Evolutionary conservation across 2,329 filamentous ascomycete genomes (phyloP).

Genomic region (Diaporthe citrichinensis): DNA sequence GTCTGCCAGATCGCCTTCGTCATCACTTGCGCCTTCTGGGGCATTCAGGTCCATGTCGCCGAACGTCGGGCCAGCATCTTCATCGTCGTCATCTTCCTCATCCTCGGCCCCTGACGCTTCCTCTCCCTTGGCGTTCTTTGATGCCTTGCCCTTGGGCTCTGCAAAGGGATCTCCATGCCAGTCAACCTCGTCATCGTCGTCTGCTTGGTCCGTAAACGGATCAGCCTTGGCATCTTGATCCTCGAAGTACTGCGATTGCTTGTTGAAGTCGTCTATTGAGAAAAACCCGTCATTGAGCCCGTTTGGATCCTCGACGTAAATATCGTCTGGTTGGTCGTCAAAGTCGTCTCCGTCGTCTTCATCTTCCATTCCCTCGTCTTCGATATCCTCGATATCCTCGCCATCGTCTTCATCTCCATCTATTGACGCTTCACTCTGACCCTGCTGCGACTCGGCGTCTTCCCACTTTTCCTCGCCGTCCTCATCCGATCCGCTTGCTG

Average conservation of each 20-base stretch:
- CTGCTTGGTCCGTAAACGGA: constrained; percentile 79
- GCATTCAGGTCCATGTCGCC: constrained; percentile 82
- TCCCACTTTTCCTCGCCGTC: constrained; percentile 55
- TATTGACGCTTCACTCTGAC: constrained; percentile 47
- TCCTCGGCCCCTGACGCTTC: constrained; percentile 48
- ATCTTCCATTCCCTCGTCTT: constrained; percentile 46
- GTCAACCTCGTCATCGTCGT: constrained; percentile 89
- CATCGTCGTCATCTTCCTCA: constrained; percentile 68
- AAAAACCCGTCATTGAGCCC: constrained; percentile 98
- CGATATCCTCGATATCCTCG: constrained; percentile 50
- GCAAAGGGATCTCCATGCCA: constrained; percentile 85
- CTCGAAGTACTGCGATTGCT: constrained; percentile 90
- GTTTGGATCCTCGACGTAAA: constrained; percentile 79
- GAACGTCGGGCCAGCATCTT: constrained; percentile 87
- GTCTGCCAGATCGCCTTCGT: constrained; percentile 68
- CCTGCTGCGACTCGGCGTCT: constrained; percentile 48
- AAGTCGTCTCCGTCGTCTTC: constrained; percentile 59
- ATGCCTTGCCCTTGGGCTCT: constrained; percentile 45
- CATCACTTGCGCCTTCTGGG: constrained; percentile 76
- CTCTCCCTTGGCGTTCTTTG: constrained; percentile 44
- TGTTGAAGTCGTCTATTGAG: constrained; percentile 97
- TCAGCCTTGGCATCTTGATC: constrained; percentile 85
- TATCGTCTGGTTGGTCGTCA: constrained; percentile 64
- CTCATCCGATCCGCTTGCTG: constrained; percentile 50
- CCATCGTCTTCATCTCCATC: constrained; percentile 50